phyloP scores from a whole-genome alignment of 768 basidiomycete species.

The Macrolepiota albuminosa region DNA sequence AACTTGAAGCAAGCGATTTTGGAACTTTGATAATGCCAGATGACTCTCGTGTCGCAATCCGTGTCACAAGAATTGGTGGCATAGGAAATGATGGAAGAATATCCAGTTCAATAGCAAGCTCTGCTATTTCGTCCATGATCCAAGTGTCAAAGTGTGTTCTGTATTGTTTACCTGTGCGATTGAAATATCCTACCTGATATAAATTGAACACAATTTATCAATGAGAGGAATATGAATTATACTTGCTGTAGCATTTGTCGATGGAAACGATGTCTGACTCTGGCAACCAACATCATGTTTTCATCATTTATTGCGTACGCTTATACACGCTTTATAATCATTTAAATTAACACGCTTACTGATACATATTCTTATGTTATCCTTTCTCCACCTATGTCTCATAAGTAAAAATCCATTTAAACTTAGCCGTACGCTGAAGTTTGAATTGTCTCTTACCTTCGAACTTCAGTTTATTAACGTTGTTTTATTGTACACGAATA shows the following conservation, averaged over 20 bases:
- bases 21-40: not conserved
- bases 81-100: not conserved
- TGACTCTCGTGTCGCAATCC: not conserved
- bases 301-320: too few relatives aligned
- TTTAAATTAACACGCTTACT: too few relatives aligned
- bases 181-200: constrained; percentile 1
- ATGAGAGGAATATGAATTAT: not conserved
- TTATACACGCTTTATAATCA: too few relatives aligned
- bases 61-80: not conserved
- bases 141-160: not conserved
- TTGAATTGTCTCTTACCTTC: too few relatives aligned
- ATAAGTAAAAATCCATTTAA: too few relatives aligned
- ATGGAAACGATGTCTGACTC: too few relatives aligned
- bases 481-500: too few relatives aligned
- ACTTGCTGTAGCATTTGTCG: not conserved
- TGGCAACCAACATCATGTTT: too few relatives aligned
- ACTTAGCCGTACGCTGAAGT: too few relatives aligned
- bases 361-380: too few relatives aligned
- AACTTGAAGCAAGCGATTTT: not conserved
- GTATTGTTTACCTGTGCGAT: not conserved
- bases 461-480: too few relatives aligned
- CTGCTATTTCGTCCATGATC: not conserved
- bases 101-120: not conserved
- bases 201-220: not conserved
- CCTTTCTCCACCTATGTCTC: too few relatives aligned